Percentiles rank a stretch among this genome's conserved stretches.
These are phyloP conservation scores for Phytopythium chamaehyphon DNA, from an alignment of 352 stramenopile species.

Conservation along the genomic window DNA sequence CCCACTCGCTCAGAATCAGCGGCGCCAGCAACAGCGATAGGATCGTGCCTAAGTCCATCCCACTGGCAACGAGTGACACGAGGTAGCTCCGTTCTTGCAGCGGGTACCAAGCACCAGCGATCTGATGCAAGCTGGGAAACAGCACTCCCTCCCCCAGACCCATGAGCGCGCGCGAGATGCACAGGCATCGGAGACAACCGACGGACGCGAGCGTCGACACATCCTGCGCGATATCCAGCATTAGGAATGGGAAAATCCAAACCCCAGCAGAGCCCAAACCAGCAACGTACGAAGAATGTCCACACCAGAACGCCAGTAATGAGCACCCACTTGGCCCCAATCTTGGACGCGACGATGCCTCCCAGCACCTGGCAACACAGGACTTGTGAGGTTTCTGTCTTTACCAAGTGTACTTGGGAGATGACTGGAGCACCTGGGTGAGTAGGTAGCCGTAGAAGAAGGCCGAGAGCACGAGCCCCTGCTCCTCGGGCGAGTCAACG, in stretches of 20 bases:
- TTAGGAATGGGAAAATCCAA: no score
- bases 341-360: slow-evolving; percentile 56
- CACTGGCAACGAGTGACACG: slow-evolving; percentile 71
- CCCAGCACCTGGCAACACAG: slow-evolving; percentile 67
- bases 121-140: slow-evolving; percentile 86
- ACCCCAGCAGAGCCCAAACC: no score
- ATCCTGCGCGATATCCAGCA: slow-evolving; percentile 27
- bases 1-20: slow-evolving; percentile 47
- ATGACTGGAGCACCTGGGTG: slow-evolving; percentile 48
- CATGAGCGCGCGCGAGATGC: slow-evolving; percentile 71
- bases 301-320: slow-evolving; percentile 72
- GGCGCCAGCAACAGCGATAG: slow-evolving; percentile 69
- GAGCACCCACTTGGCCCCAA: slow-evolving; percentile 72
- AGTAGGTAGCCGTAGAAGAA: slow-evolving; percentile 89
- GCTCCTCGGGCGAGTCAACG: slow-evolving; percentile 61
- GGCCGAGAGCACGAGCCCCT: slow-evolving; percentile 73
- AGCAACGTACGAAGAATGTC: slow-evolving; percentile 68
- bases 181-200: slow-evolving; percentile 56
- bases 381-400: no score
- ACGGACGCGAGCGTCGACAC: slow-evolving; percentile 65
- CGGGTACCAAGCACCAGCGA: slow-evolving; percentile 77
- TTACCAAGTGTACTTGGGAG: no score
- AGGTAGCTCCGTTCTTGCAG: slow-evolving; percentile 75
- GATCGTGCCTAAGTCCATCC: slow-evolving; percentile 80
- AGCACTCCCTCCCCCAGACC: slow-evolving; percentile 81